These are phyloP conservation scores for Starmerella sirachaensis DNA, from an alignment of 805 yeast genomes.

Conservation along the genomic window DNA sequence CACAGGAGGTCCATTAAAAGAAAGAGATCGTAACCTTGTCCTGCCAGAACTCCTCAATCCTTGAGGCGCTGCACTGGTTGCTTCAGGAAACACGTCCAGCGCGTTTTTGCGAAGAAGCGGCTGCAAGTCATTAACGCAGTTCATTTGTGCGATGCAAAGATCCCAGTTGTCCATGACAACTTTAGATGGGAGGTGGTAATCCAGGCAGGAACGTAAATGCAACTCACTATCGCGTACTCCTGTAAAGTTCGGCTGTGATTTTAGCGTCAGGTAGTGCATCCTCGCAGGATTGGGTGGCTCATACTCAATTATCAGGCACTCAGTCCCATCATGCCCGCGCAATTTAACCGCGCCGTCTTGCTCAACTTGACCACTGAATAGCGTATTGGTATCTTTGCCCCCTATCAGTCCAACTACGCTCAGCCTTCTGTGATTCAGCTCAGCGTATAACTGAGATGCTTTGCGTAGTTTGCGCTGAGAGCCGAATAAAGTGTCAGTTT, in stretches of 20 bases:
- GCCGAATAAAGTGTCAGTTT: conserved; percentile 15
- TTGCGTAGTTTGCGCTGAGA: conserved; percentile 3
- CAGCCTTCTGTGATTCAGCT: conserved; percentile 13
- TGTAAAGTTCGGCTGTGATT: conserved; percentile 57
- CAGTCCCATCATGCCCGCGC: neutral
- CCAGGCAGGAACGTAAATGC: neutral
- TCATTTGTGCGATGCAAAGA: conserved; percentile 27
- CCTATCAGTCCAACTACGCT: conserved; percentile 15
- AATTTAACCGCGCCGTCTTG: neutral
- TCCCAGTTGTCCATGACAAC: conserved; percentile 3
- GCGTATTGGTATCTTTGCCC: neutral
- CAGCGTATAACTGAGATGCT: conserved; percentile 16
- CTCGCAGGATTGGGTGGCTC: conserved; percentile 58
- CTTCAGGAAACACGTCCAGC: conserved; percentile 21
- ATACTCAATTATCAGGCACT: conserved; percentile 35
- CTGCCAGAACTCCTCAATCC: conserved; percentile 4
- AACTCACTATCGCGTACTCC: conserved; percentile 13
- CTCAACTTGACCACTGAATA: neutral
- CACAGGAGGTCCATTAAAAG: conserved; percentile 10
- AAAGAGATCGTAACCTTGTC: conserved; percentile 21
- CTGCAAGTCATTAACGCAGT: conserved; percentile 29
- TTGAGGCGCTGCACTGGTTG: conserved; percentile 12
- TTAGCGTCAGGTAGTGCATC: conserved; percentile 64
- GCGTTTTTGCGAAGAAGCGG: conserved; percentile 22
- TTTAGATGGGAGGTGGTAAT: neutral